phyloP scores from a whole-genome alignment of 306 rosid genomes.

The Benincasa hispida region DNA sequence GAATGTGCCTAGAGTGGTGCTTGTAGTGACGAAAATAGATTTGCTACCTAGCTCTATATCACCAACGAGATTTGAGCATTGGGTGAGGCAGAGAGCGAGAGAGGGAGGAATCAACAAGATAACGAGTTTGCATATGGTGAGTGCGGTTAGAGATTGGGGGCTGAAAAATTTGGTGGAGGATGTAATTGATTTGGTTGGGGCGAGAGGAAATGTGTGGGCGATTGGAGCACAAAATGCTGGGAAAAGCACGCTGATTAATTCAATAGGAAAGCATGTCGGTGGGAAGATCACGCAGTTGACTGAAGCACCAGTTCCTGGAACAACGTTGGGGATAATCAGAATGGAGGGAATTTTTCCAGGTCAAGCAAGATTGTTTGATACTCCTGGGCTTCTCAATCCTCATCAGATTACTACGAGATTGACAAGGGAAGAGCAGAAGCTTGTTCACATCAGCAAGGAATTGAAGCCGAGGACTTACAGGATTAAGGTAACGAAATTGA shows the following conservation, averaged over 20 bases:
- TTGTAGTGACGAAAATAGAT: conserved; percentile 77
- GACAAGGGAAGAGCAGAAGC: conserved; percentile 77
- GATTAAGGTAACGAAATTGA: conserved; percentile 45
- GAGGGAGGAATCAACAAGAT: conserved; percentile 72
- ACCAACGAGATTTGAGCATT: conserved; percentile 71
- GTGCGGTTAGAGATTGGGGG: conserved; percentile 77
- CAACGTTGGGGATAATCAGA: conserved; percentile 85
- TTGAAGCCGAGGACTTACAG: conserved; percentile 89
- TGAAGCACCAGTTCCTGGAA: conserved; percentile 90
- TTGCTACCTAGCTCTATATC: conserved; percentile 59
- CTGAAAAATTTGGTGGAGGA: conserved; percentile 62
- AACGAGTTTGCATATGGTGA: conserved; percentile 88
- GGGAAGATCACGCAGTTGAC: conserved; percentile 68
- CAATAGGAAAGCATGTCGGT: conserved; percentile 49
- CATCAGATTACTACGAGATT: conserved; percentile 72
- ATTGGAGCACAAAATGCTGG: conserved; percentile 97
- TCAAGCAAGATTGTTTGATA: conserved; percentile 78
- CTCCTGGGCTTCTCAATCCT: conserved; percentile 90
- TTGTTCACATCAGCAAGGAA: conserved; percentile 77
- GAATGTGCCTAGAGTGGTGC: conserved; percentile 77
- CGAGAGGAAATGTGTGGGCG: conserved; percentile 86
- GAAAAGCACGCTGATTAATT: conserved; percentile 77
- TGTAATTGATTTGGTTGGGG: conserved; percentile 52
- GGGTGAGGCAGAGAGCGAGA: conserved; percentile 87
- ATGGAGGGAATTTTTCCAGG: conserved; percentile 82